These are phyloP conservation scores for Diutina rugosa DNA, from an alignment of 1,139 yeast species.

Conservation along the genomic window DNA sequence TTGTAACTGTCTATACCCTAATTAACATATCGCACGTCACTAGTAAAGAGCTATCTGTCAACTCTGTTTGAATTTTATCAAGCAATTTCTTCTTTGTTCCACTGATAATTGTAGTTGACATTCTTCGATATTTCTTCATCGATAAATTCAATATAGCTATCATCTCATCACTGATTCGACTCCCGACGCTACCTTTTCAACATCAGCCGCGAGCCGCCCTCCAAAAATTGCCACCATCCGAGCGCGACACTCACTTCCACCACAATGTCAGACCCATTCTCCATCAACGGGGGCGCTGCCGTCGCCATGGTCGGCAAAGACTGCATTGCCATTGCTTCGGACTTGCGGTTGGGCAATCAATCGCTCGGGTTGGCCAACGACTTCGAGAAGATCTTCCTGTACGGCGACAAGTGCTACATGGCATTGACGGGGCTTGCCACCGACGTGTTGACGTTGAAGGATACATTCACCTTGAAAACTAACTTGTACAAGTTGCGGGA, in stretches of 20 bases:
- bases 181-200: neutral
- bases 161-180: neutral
- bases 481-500: conserved; percentile 85
- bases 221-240: neutral
- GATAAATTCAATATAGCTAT: no score
- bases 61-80: no score
- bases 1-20: neutral
- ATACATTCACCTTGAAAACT: conserved; percentile 71
- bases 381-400: conserved; percentile 82
- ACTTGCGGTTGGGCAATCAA: conserved; percentile 86
- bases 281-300: conserved; percentile 73
- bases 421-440: conserved; percentile 94
- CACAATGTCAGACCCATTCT: conserved; percentile 36
- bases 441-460: conserved; percentile 80
- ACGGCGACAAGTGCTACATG: conserved; percentile 67
- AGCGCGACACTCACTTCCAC: neutral
- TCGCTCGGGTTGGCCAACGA: conserved; percentile 85
- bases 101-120: no score
- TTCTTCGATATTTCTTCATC: no score
- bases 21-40: neutral
- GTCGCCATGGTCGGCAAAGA: conserved; percentile 98
- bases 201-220: neutral
- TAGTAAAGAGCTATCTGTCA: no score
- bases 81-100: no score
- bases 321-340: conserved; percentile 96